A percentile compares a stretch with the other conserved stretches of the same genome.
Evolutionary conservation across 1,284 basidiomycete species (phyloP).

Genomic region (Athelia sp.): DNA sequence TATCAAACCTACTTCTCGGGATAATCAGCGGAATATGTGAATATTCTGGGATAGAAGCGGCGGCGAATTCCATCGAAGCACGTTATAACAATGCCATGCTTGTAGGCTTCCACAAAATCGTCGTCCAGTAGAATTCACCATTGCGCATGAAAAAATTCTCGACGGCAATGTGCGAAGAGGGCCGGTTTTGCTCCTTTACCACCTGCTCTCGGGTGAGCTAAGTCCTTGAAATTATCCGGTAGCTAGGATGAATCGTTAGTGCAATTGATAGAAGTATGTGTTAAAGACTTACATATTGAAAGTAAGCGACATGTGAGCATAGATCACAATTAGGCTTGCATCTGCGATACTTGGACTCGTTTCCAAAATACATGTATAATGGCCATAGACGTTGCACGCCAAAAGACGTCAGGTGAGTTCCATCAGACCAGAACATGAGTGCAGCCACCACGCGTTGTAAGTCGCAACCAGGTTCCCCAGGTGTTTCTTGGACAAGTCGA

Average conservation of each 20-base stretch:
- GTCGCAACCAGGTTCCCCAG: constrained; percentile 12
- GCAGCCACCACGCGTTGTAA: constrained; percentile 17
- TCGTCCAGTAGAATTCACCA: constrained; percentile 20
- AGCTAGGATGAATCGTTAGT: constrained; percentile 7
- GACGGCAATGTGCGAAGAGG: constrained; percentile 18
- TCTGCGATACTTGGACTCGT: constrained; percentile 20
- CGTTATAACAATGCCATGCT: constrained; percentile 22
- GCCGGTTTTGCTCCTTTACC: constrained; percentile 2
- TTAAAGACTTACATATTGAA: constrained; percentile 6
- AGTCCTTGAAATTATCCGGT: constrained; percentile 12
- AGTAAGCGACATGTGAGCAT: constrained; percentile 18
- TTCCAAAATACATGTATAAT: constrained; percentile 23
- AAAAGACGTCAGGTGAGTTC: constrained; percentile 24
- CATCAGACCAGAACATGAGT: constrained; percentile 17
- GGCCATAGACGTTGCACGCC: constrained; percentile 24
- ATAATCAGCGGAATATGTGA: constrained; percentile 27
- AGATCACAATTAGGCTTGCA: constrained; percentile 11
- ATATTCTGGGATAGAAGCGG: constrained; percentile 21
- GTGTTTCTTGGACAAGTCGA: constrained; percentile 13
- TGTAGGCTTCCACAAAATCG: constrained; percentile 22
- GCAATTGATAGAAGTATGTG: background rate
- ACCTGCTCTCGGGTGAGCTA: constrained; percentile 3
- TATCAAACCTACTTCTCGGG: constrained; percentile 16
- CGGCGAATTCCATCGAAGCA: constrained; percentile 19
- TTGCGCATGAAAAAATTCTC: constrained; percentile 23